Evolutionary conservation across 2,329 filamentous ascomycete species (phyloP), one percentile per base, ranked within the genome.

Genomic region (Cytospora chrysosperma): DNA sequence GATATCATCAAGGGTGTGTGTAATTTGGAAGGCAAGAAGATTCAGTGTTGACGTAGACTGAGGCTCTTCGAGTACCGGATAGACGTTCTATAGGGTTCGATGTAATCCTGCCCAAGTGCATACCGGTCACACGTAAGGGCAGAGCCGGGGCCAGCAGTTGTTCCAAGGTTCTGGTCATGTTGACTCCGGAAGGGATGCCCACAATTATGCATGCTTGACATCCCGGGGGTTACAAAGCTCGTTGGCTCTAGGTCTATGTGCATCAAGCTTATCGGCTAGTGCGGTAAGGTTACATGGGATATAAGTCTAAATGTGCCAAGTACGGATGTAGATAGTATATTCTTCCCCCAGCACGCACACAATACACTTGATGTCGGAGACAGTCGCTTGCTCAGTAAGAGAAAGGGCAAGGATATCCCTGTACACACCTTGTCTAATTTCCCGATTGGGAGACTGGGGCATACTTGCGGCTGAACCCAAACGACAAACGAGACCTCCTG

Each of bases 401-500:
- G 51, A 28, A 43, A 55, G 58, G 27, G 15, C 51, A 61, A 26
- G 58, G 58, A 52, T 28, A 19, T 27, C 58, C 58, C 51, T 61
- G 58, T 49, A 15, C 6, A 34, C 54, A 51, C 58, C 50, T 49
- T 30, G 58, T 47, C 4, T 47, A 61, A 37, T 52, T 61, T 27
- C 58, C 58, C 58, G 50, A 61, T 61, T 55, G 51, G 51, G 58
- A 51, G 43, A 61, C 58, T 55, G 53, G 54, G 49, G 32, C 37
- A 47, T 12, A 8, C 34, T 55, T 55, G 58, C 58, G 58, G 58
- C 58, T 61, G n/a, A 61, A 49, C 51, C 58, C 51, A 61, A 61
- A 61, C 58, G 37, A 61, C 51, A 61, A 61, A 61, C 58, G 37
- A 61, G 58, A 61, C 58, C 58, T 61, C 58, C 51, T 61, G 58